A percentile compares a stretch with the other conserved stretches of the same genome.
Evolutionary conservation across 108 stramenopile species (phyloP).

Genomic region (Conticribra weissflogii): DNA sequence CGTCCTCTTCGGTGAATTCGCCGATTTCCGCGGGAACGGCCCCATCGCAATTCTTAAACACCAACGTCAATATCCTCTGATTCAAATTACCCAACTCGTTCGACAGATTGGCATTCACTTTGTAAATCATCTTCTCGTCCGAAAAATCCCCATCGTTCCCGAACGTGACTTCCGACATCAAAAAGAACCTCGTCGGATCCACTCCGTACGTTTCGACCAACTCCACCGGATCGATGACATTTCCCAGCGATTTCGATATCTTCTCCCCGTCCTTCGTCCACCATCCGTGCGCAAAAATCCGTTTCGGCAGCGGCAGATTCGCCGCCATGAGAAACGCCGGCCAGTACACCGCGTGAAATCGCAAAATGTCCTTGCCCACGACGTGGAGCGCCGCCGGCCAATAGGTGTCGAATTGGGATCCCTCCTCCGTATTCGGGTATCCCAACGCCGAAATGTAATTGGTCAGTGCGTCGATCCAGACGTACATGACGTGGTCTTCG

Average conservation of each 20-base stretch:
- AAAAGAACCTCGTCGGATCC: conserved; percentile 93
- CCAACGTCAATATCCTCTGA: conserved; percentile 87
- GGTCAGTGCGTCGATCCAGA: conserved; percentile 97
- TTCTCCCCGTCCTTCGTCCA: conserved; percentile 98
- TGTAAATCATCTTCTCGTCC: conserved; percentile 79
- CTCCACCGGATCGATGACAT: conserved; percentile 94
- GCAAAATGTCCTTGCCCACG: conserved; percentile 98
- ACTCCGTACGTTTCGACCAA: conserved; percentile 90
- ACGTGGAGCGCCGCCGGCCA: conserved; percentile 94
- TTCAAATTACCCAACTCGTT: conserved; percentile 96
- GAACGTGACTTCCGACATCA: conserved; percentile 90
- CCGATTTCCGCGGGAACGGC: conserved; percentile 62
- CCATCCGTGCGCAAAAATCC: conserved; percentile 98
- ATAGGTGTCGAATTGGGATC: conserved; percentile 59
- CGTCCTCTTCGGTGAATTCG: conserved; percentile 67
- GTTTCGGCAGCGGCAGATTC: conserved; percentile 88
- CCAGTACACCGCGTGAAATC: conserved; percentile 99
- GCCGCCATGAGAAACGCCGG: conserved; percentile 97
- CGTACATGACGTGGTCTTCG: conserved; percentile 94
- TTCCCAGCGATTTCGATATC: conserved; percentile 93
- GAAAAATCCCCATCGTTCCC: conserved; percentile 95
- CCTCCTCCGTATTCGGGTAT: conserved; percentile 72
- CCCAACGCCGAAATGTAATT: conserved; percentile 96
- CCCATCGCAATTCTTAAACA: conserved; percentile 87
- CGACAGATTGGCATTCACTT: conserved; percentile 88